Evolutionary conservation across 352 stramenopile species (phyloP).

Genomic region (Phytophthora pinifolia): DNA sequence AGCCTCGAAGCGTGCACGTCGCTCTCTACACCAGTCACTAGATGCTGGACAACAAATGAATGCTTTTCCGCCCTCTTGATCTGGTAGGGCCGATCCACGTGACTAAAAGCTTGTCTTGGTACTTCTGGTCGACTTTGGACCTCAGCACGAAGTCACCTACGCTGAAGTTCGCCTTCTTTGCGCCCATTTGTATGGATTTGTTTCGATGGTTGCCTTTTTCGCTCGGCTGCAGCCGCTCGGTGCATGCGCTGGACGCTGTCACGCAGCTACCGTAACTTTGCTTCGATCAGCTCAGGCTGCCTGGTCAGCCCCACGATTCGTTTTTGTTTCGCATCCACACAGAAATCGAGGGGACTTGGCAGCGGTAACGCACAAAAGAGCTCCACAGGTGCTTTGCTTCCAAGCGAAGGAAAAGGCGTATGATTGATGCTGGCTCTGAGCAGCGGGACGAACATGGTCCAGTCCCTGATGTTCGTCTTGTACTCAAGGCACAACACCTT

Average conservation of each 20-base stretch:
- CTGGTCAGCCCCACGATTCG: slow-evolving; percentile 5
- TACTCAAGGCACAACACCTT: slow-evolving; percentile 21
- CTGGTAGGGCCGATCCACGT: slow-evolving; percentile 36
- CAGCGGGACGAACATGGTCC: slow-evolving; percentile 21
- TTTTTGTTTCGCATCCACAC: slow-evolving; percentile 1
- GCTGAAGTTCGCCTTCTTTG: slow-evolving; percentile 16
- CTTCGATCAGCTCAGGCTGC: slow-evolving; percentile 1
- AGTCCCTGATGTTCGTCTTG: slow-evolving; percentile 18
- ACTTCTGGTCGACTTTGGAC: too few relatives aligned
- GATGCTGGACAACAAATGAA: slow-evolving; percentile 23
- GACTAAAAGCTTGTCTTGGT: slow-evolving; percentile 23
- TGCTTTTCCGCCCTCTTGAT: slow-evolving; percentile 21
- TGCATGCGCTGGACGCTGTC: slow-evolving; percentile 12
- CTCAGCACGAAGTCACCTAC: too few relatives aligned
- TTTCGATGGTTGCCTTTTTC: neutral
- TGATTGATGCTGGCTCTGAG: slow-evolving; percentile 35
- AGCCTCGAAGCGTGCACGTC: slow-evolving; percentile 23
- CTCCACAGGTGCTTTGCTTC: slow-evolving; percentile 16
- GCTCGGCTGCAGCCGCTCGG: slow-evolving; percentile 13
- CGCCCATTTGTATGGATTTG: neutral
- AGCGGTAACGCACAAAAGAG: slow-evolving; percentile 20
- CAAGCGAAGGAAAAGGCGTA: slow-evolving; percentile 21
- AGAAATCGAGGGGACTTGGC: slow-evolving; percentile 3
- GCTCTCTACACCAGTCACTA: slow-evolving; percentile 9
- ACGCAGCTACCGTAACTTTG: neutral